Base-by-base conservation (phyloP, 2,329 filamentous ascomycete species). In the Aspergillus ibericus region DNA sequence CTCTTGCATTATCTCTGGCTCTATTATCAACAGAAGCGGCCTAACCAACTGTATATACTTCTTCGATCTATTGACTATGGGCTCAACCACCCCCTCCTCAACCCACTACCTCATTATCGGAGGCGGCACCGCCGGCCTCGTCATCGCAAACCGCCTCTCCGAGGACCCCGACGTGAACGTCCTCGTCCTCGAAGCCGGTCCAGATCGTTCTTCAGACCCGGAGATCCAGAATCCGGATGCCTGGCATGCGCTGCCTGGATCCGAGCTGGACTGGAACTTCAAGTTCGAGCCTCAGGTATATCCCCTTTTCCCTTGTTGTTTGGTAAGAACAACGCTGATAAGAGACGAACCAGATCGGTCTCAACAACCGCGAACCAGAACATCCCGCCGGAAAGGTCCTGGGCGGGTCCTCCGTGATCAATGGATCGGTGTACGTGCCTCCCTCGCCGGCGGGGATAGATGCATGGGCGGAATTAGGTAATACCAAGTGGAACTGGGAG, bases 401-500 rank as follows among this genome's bases (percentile, higher is more conserved):
- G 3, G 53, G 58, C 2, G 58, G 58, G 2, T 38, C 49, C 0
- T 53, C 53, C 16, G 35, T 40, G 1, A 54, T 59, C 16, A 59
- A 56, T 13, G 44, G 27, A 8, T 7, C 22, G n/a, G 18, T 36
- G 1, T 44, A 48, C 29, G 38, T 80, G 25, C 77, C 81, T 29
- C 56, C 81, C 0, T 78, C 77, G 0, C 77, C 77, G 0, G 78
- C 68, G 0, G 73, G 71, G 2, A 71, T 76, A 9, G 67, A 74
- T 12, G 69, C 72, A 16, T 69, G 68, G 53, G 57, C 60, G 4
- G 67, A 68, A 3, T 64, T 79, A 15, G 54, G 68, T 6, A 65
- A 67, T 20, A 5, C 59, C 3, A 32, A 54, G 4, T 68, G 67
- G 64, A 60, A 35, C 4, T 65, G 66, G 66, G 53, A 66, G 15